These are phyloP conservation scores for Cutaneotrichosporon sp. DNA, from an alignment of 1,284 basidiomycete genomes.

Conservation along the genomic window DNA sequence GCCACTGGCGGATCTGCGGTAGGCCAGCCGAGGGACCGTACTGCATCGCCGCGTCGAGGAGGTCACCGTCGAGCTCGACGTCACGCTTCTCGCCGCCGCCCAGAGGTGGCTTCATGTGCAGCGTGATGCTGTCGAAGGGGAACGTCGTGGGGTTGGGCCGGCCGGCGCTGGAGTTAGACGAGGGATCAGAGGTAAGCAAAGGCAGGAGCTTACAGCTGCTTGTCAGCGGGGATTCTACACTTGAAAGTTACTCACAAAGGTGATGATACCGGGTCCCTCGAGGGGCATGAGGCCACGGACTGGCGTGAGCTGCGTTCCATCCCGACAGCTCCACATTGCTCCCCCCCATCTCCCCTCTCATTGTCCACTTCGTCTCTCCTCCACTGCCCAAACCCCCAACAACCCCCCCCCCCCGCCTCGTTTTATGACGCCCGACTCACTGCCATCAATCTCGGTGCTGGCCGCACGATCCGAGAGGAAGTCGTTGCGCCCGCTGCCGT, in stretches of 20 bases:
- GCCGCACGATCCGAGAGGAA: slow-evolving; percentile 34
- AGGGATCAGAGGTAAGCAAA: background rate
- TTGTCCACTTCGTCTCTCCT: too few species aligned
- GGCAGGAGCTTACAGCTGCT: slow-evolving; percentile 31
- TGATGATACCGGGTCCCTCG: slow-evolving; percentile 79
- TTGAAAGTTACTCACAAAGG: slow-evolving; percentile 59
- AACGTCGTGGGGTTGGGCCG: slow-evolving; percentile 84
- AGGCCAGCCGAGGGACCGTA: slow-evolving; percentile 76
- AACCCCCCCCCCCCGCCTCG: background rate
- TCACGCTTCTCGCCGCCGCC: slow-evolving; percentile 54
- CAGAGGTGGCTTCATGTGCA: slow-evolving; percentile 56
- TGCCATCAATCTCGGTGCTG: slow-evolving; percentile 37
- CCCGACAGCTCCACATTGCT: too few species aligned
- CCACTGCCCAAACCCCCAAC: too few species aligned
- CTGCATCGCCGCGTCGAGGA: slow-evolving; percentile 67
- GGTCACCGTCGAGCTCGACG: slow-evolving; percentile 59
- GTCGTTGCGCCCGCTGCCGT: slow-evolving; percentile 16
- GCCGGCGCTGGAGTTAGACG: slow-evolving; percentile 51
- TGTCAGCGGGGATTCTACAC: background rate
- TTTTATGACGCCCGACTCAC: slow-evolving; percentile 24
- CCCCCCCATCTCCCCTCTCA: background rate
- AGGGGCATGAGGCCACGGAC: slow-evolving; percentile 69
- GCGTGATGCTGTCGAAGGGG: slow-evolving; percentile 73
- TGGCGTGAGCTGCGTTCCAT: slow-evolving; percentile 26
- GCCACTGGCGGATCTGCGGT: slow-evolving; percentile 63